phyloP scores from a whole-genome alignment of 345 rosid genomes.

The Populus deltoides region DNA sequence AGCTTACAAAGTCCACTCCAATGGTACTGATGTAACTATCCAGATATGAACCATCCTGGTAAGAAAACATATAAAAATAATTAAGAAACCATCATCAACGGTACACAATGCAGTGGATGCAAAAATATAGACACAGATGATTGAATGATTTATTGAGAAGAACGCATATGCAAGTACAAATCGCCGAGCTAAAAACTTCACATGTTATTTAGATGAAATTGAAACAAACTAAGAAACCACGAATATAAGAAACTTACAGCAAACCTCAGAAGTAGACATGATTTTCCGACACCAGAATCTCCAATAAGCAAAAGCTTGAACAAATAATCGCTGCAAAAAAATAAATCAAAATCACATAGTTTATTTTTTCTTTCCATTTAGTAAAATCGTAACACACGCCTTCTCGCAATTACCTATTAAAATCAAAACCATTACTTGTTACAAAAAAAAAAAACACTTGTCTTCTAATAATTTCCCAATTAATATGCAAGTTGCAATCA shows the following conservation, averaged over 20 bases:
- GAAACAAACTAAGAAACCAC: too few relatives aligned
- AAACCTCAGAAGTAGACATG: conserved; percentile 33
- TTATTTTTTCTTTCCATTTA: background rate
- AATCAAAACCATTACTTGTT: background rate
- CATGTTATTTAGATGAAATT: too few relatives aligned
- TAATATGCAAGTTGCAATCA: background rate
- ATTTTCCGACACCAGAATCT: conserved; percentile 37
- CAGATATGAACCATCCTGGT: conserved; percentile 75
- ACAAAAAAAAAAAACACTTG: background rate
- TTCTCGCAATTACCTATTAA: background rate
- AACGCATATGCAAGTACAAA: too few relatives aligned
- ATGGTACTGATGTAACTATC: conserved; percentile 84
- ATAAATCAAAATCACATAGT: background rate
- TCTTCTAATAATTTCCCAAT: background rate
- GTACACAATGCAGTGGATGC: background rate
- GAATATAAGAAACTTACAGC: conserved; percentile 23
- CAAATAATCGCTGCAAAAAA: conserved; percentile 30
- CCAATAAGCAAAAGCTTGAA: conserved; percentile 39
- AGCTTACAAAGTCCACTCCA: conserved; percentile 79
- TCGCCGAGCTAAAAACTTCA: too few relatives aligned
- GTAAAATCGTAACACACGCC: background rate
- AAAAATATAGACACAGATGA: too few relatives aligned
- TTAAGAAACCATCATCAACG: background rate
- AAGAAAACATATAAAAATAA: background rate
- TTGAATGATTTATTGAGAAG: too few relatives aligned